Conservation (phyloP, 805 yeast species). For the Wickerhamiella bombiphila region DNA sequence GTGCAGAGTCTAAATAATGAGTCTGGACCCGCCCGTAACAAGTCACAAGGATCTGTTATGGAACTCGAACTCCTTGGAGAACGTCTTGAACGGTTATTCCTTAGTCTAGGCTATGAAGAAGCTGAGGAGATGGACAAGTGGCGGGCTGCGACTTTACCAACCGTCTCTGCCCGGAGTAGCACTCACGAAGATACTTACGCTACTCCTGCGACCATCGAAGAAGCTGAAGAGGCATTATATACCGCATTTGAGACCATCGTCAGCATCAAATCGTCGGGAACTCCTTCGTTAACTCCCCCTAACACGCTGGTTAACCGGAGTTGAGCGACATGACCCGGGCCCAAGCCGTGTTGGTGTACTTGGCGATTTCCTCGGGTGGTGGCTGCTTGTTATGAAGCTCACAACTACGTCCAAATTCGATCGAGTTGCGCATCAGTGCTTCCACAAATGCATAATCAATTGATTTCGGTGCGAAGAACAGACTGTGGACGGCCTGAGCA, state of each 20-base stretch:
- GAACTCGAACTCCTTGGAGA: background rate
- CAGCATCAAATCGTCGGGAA: background rate
- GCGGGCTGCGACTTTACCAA: background rate
- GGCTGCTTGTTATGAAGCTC: no score
- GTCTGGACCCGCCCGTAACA: no score
- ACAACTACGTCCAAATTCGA: slow-evolving; percentile 59
- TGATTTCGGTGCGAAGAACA: slow-evolving; percentile 61
- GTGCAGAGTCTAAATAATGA: no score
- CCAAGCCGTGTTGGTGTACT: slow-evolving; percentile 41
- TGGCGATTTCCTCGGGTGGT: slow-evolving; percentile 30
- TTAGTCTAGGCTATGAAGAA: slow-evolving; percentile 1
- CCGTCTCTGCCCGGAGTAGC: no score
- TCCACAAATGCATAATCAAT: slow-evolving; percentile 52
- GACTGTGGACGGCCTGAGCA: slow-evolving; percentile 43
- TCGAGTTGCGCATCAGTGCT: slow-evolving; percentile 63
- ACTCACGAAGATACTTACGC: background rate
- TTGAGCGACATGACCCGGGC: slow-evolving; percentile 26
- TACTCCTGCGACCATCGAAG: background rate
- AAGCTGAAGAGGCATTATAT: background rate
- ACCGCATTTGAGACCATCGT: background rate
- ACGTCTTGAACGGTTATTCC: background rate
- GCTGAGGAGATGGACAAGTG: background rate
- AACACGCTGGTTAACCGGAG: background rate
- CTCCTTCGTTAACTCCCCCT: background rate
- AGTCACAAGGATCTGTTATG: no score